These are phyloP conservation scores for Puccinia horiana DNA, from an alignment of 1,284 basidiomycete genomes.

Conservation along the genomic window DNA sequence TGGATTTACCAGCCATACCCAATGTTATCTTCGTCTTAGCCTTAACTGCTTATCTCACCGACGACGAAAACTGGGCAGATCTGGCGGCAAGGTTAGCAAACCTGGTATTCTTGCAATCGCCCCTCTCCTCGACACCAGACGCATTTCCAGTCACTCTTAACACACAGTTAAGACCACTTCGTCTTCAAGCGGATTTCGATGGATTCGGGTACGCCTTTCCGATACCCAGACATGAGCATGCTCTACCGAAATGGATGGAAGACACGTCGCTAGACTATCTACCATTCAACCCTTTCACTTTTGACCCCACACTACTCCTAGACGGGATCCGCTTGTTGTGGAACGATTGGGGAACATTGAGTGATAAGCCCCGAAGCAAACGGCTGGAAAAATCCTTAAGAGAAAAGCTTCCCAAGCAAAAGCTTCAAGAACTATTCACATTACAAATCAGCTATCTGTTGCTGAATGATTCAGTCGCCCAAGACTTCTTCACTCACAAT, in stretches of 20 bases:
- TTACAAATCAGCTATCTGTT: constrained; percentile 54
- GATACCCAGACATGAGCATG: constrained; percentile 49
- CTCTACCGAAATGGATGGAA: constrained; percentile 17
- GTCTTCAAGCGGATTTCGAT: constrained; percentile 46
- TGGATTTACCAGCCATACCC: not conserved
- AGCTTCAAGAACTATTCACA: constrained; percentile 51
- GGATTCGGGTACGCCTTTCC: constrained; percentile 55
- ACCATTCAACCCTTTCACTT: constrained; percentile 52
- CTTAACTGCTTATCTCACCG: constrained; percentile 16
- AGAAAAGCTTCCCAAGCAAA: constrained; percentile 37
- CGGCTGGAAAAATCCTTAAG: not conserved
- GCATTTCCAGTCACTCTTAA: constrained; percentile 19
- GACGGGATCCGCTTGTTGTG: constrained; percentile 54
- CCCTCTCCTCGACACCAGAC: not conserved
- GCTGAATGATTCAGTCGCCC: constrained; percentile 48
- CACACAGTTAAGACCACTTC: not conserved
- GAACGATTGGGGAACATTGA: constrained; percentile 13
- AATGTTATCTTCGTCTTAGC: constrained; percentile 18
- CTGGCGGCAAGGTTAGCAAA: constrained; percentile 51
- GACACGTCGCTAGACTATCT: constrained; percentile 44
- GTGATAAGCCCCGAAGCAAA: not conserved
- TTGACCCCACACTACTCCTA: constrained; percentile 54
- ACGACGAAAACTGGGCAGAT: constrained; percentile 21
- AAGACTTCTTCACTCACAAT: constrained; percentile 45
- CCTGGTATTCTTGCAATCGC: constrained; percentile 22